Percentiles rank a stretch among this genome's conserved stretches.
These are phyloP conservation scores for Drechslera avenae DNA, from an alignment of 2,329 filamentous ascomycete species.

Conservation along the genomic window DNA sequence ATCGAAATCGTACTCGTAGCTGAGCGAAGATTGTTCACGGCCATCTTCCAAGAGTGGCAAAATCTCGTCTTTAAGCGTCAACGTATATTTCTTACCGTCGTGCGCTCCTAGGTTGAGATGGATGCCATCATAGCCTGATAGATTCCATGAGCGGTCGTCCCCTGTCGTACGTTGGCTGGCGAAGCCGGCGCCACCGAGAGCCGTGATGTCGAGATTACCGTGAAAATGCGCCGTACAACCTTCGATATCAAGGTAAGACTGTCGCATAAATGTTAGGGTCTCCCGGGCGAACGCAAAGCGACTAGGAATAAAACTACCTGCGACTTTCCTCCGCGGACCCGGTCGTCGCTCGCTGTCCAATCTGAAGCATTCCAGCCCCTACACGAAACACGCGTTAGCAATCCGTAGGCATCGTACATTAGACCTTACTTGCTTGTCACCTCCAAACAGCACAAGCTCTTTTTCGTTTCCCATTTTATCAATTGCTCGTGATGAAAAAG, in stretches of 20 bases:
- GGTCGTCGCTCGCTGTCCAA: constrained; percentile 75
- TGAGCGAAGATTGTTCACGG: constrained; percentile 72
- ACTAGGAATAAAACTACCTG: constrained; percentile 44
- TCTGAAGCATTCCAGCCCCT: constrained; percentile 64
- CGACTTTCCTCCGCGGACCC: constrained; percentile 75
- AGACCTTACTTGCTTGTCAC: constrained; percentile 27
- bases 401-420: background rate
- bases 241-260: constrained; percentile 56
- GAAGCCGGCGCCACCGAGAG: constrained; percentile 81
- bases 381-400: constrained; percentile 12
- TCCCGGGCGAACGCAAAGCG: too few species aligned
- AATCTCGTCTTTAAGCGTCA: constrained; percentile 74
- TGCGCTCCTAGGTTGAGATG: constrained; percentile 58
- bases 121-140: constrained; percentile 67
- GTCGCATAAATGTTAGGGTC: background rate
- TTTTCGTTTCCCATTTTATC: constrained; percentile 26
- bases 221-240: constrained; percentile 60
- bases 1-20: constrained; percentile 66
- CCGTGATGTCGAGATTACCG: constrained; percentile 72
- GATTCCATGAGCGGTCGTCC: constrained; percentile 65
- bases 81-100: constrained; percentile 72
- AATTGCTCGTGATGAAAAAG: background rate
- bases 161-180: constrained; percentile 73
- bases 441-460: constrained; percentile 38
- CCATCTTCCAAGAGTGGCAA: constrained; percentile 64